Evolutionary conservation across 345 rosid genomes (phyloP).

Genomic region (Corchorus capsularis): DNA sequence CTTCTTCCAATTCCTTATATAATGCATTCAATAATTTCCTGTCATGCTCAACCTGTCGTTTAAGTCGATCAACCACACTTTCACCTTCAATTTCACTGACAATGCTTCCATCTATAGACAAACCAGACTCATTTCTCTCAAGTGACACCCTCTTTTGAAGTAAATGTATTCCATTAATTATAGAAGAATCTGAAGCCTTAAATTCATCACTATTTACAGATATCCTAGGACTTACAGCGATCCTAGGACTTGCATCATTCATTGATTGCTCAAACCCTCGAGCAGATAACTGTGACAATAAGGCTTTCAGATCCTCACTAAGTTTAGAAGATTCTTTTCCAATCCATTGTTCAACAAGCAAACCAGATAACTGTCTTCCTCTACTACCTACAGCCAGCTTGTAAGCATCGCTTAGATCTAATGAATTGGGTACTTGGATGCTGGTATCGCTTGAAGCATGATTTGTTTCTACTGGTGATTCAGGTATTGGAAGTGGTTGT

Average conservation of each 20-base stretch:
- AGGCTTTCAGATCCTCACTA: conserved; percentile 67
- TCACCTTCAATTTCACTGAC: conserved; percentile 95
- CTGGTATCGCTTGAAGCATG: conserved; percentile 38
- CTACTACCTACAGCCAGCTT: conserved; percentile 63
- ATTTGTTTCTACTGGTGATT: conserved; percentile 44
- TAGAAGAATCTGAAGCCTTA: conserved; percentile 44
- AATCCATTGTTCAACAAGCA: conserved; percentile 64
- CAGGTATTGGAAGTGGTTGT: conserved; percentile 27
- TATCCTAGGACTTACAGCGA: conserved; percentile 36
- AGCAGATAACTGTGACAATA: conserved; percentile 76
- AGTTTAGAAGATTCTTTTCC: conserved; percentile 72
- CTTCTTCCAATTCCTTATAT: conserved; percentile 91
- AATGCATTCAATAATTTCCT: conserved; percentile 52
- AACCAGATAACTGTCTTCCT: conserved; percentile 56
- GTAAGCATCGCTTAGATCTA: conserved; percentile 88
- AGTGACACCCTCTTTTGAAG: conserved; percentile 69
- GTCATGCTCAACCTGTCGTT: conserved; percentile 85
- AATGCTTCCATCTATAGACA: conserved; percentile 74
- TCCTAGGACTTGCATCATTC: conserved; percentile 63
- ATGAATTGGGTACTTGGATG: conserved; percentile 35
- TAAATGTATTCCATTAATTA: conserved; percentile 50
- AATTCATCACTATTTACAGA: conserved; percentile 51
- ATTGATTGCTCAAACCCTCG: conserved; percentile 63
- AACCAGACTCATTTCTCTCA: conserved; percentile 85
- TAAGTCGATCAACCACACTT: conserved; percentile 66